Conservation (phyloP, 148 eudicot genomes). For the Tetragonia tetragonoides region DNA sequence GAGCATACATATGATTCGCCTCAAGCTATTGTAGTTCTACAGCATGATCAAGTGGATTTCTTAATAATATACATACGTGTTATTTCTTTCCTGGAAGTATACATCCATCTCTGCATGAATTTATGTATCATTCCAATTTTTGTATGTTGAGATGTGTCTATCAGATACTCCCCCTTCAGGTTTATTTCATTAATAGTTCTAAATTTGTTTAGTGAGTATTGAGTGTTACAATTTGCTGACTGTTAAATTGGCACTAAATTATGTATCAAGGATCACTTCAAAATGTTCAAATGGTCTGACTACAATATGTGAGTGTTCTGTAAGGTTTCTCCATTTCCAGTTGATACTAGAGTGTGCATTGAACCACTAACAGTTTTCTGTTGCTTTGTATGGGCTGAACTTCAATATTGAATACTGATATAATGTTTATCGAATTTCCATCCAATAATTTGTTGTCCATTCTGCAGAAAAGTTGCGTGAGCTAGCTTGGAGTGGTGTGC, state of each 20-base stretch:
- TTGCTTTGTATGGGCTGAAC: neutral
- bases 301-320: neutral
- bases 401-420: neutral
- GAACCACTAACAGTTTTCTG: neutral
- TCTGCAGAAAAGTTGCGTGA: constrained; percentile 77
- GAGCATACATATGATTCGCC: neutral
- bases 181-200: neutral
- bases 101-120: neutral
- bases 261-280: neutral
- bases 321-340: neutral
- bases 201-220: neutral
- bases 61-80: neutral
- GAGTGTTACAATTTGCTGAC: neutral
- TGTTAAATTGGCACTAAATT: neutral
- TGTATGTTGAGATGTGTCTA: neutral
- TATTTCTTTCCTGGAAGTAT: neutral
- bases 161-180: neutral
- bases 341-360: constrained; percentile 3
- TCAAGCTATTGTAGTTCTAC: too few species aligned
- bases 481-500: constrained; percentile 95
- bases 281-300: neutral
- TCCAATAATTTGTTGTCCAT: constrained; percentile 11
- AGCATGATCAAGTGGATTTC: neutral
- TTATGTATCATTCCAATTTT: neutral
- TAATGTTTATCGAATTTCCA: neutral